A percentile compares a stretch with the other conserved stretches of the same genome.
Conservation (phyloP, 2,329 filamentous ascomycete species). For the Pestalotiopsis sp. region DNA sequence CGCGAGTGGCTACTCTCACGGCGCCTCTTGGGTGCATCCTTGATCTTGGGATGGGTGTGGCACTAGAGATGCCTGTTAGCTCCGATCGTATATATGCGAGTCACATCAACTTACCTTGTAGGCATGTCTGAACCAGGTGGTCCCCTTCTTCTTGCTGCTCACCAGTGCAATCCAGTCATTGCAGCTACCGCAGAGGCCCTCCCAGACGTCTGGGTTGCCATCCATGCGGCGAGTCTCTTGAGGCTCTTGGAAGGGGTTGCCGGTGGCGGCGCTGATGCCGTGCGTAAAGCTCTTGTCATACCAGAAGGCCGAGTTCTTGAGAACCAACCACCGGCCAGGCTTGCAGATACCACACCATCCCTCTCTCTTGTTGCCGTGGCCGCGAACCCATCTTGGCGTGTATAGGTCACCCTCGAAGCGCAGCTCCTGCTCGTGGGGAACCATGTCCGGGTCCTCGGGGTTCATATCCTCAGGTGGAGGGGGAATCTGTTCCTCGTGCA, state of each 20-base stretch:
- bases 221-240: conserved; percentile 76
- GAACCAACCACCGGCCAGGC: conserved; percentile 80
- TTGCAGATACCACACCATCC: conserved; percentile 92
- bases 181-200: conserved; percentile 77
- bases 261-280: conserved; percentile 81
- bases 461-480: conserved; percentile 84
- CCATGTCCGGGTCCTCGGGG: conserved; percentile 72
- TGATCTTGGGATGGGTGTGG: conserved; percentile 72
- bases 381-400: conserved; percentile 81
- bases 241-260: conserved; percentile 77
- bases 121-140: conserved; percentile 86
- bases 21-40: conserved; percentile 70
- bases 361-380: conserved; percentile 84
- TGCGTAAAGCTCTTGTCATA: conserved; percentile 92
- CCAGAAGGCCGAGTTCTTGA: conserved; percentile 92
- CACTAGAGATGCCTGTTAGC: conserved; percentile 49
- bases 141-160: conserved; percentile 90
- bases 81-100: too few species aligned
- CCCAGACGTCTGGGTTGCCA: conserved; percentile 80
- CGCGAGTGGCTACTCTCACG: conserved; percentile 62
- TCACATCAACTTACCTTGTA: conserved; percentile 66
- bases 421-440: conserved; percentile 78
- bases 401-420: conserved; percentile 82
- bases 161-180: conserved; percentile 81
- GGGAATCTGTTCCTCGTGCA: conserved; percentile 73